These are phyloP conservation scores for Cyberlindnera subsufficiens DNA, from an alignment of 805 yeast species.

Conservation along the genomic window DNA sequence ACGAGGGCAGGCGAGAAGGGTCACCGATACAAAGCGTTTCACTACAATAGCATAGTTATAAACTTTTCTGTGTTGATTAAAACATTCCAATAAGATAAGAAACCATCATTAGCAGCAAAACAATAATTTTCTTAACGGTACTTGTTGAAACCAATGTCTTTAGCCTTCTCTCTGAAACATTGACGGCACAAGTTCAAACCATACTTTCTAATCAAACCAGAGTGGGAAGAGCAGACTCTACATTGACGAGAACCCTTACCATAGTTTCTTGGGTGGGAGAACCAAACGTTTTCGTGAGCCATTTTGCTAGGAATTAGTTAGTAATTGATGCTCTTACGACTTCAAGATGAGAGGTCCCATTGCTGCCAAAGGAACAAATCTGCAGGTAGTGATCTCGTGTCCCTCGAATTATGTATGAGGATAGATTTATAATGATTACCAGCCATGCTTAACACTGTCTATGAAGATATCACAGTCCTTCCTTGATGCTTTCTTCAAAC, in stretches of 20 bases:
- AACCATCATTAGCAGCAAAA: conserved; percentile 15
- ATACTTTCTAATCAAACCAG: conserved; percentile 99
- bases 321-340: conserved; percentile 6
- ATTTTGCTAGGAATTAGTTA: conserved; percentile 47
- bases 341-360: not conserved
- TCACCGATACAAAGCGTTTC: not conserved
- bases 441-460: too few relatives aligned
- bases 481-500: too few relatives aligned
- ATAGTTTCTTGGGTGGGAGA: conserved; percentile 99
- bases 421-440: too few relatives aligned
- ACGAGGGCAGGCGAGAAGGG: not conserved
- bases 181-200: conserved; percentile 99
- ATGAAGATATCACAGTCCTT: too few relatives aligned
- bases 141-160: conserved; percentile 98
- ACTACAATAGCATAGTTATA: not conserved
- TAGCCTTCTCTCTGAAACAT: conserved; percentile 99
- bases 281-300: conserved; percentile 99
- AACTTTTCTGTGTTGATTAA: conserved; percentile 2
- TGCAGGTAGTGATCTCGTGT: too few relatives aligned
- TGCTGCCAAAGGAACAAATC: too few relatives aligned
- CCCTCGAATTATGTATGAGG: too few relatives aligned
- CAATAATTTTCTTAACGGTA: conserved; percentile 63
- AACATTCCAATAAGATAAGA: conserved; percentile 17
- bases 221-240: conserved; percentile 98
- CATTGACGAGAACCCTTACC: conserved; percentile 99